These are phyloP conservation scores for Lentinula detonsa DNA, from an alignment of 768 basidiomycete genomes.

Conservation along the genomic window DNA sequence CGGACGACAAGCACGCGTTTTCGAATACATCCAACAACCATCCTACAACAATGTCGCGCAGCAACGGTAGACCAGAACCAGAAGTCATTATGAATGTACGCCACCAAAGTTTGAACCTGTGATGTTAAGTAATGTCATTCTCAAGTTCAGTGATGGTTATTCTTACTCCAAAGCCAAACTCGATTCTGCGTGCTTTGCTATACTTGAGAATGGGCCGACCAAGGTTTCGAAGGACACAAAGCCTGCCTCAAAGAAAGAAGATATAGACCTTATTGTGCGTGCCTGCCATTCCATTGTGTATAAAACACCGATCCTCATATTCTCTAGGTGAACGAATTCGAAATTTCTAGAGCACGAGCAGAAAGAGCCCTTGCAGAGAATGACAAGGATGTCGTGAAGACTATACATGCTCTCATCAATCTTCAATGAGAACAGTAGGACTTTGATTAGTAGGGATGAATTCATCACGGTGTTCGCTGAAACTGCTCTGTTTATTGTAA, in stretches of 20 bases:
- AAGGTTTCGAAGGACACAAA: conserved; percentile 39
- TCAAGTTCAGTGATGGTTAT: conserved; percentile 53
- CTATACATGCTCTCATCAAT: conserved; percentile 36
- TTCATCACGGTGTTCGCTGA: no score
- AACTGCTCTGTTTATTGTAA: no score
- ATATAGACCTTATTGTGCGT: conserved; percentile 60
- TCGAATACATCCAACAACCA: background rate
- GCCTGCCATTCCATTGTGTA: background rate
- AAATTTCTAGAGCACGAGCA: conserved; percentile 50
- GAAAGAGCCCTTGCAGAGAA: conserved; percentile 53
- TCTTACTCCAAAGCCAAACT: conserved; percentile 63
- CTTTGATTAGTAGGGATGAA: background rate
- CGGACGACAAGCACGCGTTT: background rate
- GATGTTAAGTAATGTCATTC: background rate
- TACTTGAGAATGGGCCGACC: conserved; percentile 48
- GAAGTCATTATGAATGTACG: conserved; percentile 65
- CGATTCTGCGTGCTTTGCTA: conserved; percentile 54
- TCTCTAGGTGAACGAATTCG: conserved; percentile 55
- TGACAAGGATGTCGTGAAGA: conserved; percentile 45
- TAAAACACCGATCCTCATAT: background rate
- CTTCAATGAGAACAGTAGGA: background rate
- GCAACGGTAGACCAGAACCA: conserved; percentile 54
- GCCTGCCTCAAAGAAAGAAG: conserved; percentile 45
- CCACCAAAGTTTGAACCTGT: conserved; percentile 2
- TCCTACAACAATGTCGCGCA: conserved; percentile 23